Evolutionary conservation across 768 basidiomycete species (phyloP).

Genomic region (Gloeophyllum trabeum): DNA sequence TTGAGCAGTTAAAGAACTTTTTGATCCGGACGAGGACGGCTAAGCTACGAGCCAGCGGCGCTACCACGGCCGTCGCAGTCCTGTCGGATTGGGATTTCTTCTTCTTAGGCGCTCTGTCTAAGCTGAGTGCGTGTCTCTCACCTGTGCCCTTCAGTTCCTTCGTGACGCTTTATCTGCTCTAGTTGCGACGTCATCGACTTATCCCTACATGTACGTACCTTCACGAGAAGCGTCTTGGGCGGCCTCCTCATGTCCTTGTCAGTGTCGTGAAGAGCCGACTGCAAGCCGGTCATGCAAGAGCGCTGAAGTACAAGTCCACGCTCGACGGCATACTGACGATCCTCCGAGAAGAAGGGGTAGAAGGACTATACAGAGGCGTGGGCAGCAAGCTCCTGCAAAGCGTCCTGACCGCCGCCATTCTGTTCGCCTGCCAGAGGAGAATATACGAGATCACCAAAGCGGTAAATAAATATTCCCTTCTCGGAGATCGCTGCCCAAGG

Average conservation of each 20-base stretch:
- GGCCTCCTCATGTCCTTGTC: constrained; percentile 3
- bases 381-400: constrained; percentile 85
- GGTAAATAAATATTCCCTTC: no score
- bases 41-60: constrained; percentile 36
- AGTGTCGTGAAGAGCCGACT: constrained; percentile 69
- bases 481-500: no score
- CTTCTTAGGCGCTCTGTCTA: constrained; percentile 87
- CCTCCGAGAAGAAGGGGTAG: constrained; percentile 65
- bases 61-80: constrained; percentile 27
- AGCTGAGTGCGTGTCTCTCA: constrained; percentile 46
- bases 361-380: constrained; percentile 80
- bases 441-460: constrained; percentile 64
- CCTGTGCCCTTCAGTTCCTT: background rate
- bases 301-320: constrained; percentile 65
- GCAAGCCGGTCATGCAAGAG: constrained; percentile 61
- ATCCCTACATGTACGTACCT: constrained; percentile 57
- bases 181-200: constrained; percentile 46
- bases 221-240: background rate
- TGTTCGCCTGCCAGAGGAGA: constrained; percentile 83
- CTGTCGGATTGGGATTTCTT: constrained; percentile 88
- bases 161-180: background rate
- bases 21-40: constrained; percentile 53
- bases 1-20: constrained; percentile 89
- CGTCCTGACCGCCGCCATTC: constrained; percentile 86
- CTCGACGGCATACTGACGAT: constrained; percentile 72